These are phyloP conservation scores for Podosphaera fusca DNA, from an alignment of 2,329 filamentous ascomycete species.

Conservation along the genomic window DNA sequence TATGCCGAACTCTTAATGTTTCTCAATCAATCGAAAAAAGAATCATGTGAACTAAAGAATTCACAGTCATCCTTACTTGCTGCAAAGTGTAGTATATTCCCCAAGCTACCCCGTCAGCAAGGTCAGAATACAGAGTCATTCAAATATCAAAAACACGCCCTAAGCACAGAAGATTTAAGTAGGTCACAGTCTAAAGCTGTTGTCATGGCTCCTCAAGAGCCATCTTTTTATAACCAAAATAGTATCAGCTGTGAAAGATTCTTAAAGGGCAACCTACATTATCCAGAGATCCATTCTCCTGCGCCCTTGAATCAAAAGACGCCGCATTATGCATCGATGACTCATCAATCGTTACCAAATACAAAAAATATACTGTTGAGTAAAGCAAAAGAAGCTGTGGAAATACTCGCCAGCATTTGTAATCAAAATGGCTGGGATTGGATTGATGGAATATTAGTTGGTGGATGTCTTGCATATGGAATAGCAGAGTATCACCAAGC, in stretches of 20 bases:
- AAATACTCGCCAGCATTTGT: slow-evolving; percentile 51
- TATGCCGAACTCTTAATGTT: slow-evolving; percentile 49
- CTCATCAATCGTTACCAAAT: slow-evolving; percentile 6
- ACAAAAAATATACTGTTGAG: slow-evolving; percentile 6
- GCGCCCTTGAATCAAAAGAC: slow-evolving; percentile 6
- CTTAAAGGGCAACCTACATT: no score
- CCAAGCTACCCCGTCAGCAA: slow-evolving; percentile 21
- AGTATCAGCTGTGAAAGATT: no score
- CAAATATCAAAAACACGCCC: slow-evolving; percentile 4
- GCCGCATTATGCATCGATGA: slow-evolving; percentile 12
- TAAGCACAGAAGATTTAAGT: neutral
- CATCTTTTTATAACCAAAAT: no score
- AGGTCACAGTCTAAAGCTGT: neutral
- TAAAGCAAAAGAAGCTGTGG: slow-evolving; percentile 40
- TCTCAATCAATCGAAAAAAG: slow-evolving; percentile 35
- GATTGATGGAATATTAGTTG: slow-evolving; percentile 80
- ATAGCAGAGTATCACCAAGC: slow-evolving; percentile 64
- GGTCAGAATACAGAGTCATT: slow-evolving; percentile 8
- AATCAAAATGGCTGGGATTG: slow-evolving; percentile 66
- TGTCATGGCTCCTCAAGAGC: neutral
- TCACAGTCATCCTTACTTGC: slow-evolving; percentile 16
- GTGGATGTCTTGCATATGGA: slow-evolving; percentile 79
- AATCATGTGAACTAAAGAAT: slow-evolving; percentile 18
- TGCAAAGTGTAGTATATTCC: slow-evolving; percentile 30
- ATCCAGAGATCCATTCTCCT: no score